phyloP scores from a whole-genome alignment of 2,329 filamentous ascomycete genomes.

The Ambrosiella beaveri region DNA sequence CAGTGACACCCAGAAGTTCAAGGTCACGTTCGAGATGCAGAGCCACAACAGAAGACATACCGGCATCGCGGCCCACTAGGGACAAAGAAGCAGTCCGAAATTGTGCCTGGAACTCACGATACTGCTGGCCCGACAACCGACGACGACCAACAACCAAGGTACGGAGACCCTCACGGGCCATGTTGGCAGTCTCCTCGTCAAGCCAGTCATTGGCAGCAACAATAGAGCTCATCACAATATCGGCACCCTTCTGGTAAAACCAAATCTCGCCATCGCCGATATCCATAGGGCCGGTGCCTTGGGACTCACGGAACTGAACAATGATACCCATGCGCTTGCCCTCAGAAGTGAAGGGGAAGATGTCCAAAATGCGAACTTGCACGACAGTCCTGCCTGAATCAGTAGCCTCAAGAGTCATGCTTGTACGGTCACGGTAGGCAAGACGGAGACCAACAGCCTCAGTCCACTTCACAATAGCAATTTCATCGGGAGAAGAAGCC shows the following conservation, averaged over 20 bases:
- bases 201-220: conserved; percentile 96
- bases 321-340: conserved; percentile 98
- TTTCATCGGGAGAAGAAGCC: conserved; percentile 93
- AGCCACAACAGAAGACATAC: conserved; percentile 64
- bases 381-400: conserved; percentile 60
- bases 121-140: conserved; percentile 59
- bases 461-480: conserved; percentile 92
- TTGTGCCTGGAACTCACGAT: conserved; percentile 57
- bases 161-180: conserved; percentile 89
- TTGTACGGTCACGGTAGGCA: conserved; percentile 68
- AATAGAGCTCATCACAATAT: conserved; percentile 94
- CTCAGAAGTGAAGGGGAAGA: conserved; percentile 95
- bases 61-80: conserved; percentile 61
- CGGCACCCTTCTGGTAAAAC: conserved; percentile 97
- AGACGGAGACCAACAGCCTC: conserved; percentile 79
- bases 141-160: conserved; percentile 93
- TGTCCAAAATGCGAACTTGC: conserved; percentile 72
- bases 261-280: conserved; percentile 63
- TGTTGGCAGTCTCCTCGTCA: conserved; percentile 97
- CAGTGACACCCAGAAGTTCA: conserved; percentile 89
- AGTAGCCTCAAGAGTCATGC: conserved; percentile 65
- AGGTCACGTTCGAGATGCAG: conserved; percentile 74
- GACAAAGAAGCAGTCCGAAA: conserved; percentile 69
- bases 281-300: conserved; percentile 28
- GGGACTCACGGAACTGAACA: conserved; percentile 59